Base-by-base conservation (phyloP, 805 yeast genomes). In the Saturnispora serradocipensis region DNA sequence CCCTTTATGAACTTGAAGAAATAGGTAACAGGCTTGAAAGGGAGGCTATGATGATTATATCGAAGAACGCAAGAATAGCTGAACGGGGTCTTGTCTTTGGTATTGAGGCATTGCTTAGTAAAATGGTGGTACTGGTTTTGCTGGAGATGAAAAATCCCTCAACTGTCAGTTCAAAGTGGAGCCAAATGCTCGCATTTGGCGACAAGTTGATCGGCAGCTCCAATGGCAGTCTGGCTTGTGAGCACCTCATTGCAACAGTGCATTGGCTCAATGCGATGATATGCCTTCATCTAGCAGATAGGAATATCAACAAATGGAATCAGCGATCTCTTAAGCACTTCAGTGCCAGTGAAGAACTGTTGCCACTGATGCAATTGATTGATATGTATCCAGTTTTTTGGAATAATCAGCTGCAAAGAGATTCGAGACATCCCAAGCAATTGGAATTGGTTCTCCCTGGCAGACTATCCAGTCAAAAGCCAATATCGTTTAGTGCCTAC, bases 321-420 rank as follows among this genome's bases (percentile, higher is more conserved):
- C 38, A 46, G n/a, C 24, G 36, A 13, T 40, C 49, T n/a, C 38
- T 36, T 10, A 28, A 46, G 15, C 49, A 46, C 39, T 39, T 46
- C 7, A 20, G 5, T 9, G 38, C 43, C 4, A 20, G 20, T 11
- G 43, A 39, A n/a, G 43, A 36, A 15, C 16, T 38, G 16, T 15
- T 46, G 39, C 35, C 49, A 10, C 13, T 46, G 27, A 46, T 46
- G 34, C 43, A 46, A 38, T 10, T 46, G 35, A 34, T 46, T 16
- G 49, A 46, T 22, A 36, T 36, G 43, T 46, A 46, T 27, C 49
- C 49, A 2, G 49, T 46, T 13, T 46, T 46, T 46, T 46, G 49
- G 49, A 46, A 46, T 16, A 46, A 46, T 22, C 49, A 46, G 39
- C 24, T 46, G 20, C 32, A 39, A 27, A 46, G 30, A 16, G 49